These are phyloP conservation scores for Vanrija humicola DNA, from an alignment of 1,284 basidiomycete species.

Conservation along the genomic window DNA sequence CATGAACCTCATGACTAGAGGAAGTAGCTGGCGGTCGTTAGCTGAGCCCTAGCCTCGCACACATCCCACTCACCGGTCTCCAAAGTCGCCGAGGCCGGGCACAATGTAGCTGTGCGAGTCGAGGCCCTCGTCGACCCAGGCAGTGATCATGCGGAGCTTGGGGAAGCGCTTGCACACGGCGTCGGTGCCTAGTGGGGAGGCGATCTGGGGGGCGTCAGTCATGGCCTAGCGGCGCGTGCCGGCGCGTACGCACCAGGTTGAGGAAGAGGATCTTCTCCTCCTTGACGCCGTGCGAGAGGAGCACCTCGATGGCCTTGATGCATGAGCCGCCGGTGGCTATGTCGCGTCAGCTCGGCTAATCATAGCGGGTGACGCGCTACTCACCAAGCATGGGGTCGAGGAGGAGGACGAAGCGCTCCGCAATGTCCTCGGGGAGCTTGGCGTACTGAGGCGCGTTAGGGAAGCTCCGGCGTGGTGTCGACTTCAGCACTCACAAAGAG, in stretches of 20 bases:
- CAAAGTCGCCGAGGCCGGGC: constrained; percentile 87
- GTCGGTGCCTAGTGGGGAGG: constrained; percentile 84
- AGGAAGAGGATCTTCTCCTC: constrained; percentile 88
- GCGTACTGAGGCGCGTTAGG: constrained; percentile 49
- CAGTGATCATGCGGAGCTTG: constrained; percentile 81
- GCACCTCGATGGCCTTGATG: constrained; percentile 93
- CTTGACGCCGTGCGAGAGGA: constrained; percentile 79
- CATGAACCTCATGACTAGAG: constrained; percentile 12
- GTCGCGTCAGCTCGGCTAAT: not conserved
- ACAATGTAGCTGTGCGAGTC: constrained; percentile 67
- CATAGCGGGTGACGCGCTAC: constrained; percentile 22
- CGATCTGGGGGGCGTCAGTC: constrained; percentile 58
- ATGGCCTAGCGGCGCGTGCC: not conserved
- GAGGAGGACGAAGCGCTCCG: constrained; percentile 83
- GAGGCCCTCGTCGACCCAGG: constrained; percentile 93
- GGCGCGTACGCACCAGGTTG: constrained; percentile 65
- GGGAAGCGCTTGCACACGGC: constrained; percentile 80
- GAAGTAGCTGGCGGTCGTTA: constrained; percentile 23
- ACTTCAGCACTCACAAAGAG: constrained; percentile 56
- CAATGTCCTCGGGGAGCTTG: constrained; percentile 90
- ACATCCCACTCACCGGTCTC: constrained; percentile 57
- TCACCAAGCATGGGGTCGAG: constrained; percentile 96
- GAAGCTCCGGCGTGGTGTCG: too few species aligned
- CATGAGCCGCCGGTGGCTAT: constrained; percentile 94
- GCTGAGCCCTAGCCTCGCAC: not conserved